Base-by-base conservation (phyloP, 768 basidiomycete genomes). In the Phaeotremella fagi region DNA sequence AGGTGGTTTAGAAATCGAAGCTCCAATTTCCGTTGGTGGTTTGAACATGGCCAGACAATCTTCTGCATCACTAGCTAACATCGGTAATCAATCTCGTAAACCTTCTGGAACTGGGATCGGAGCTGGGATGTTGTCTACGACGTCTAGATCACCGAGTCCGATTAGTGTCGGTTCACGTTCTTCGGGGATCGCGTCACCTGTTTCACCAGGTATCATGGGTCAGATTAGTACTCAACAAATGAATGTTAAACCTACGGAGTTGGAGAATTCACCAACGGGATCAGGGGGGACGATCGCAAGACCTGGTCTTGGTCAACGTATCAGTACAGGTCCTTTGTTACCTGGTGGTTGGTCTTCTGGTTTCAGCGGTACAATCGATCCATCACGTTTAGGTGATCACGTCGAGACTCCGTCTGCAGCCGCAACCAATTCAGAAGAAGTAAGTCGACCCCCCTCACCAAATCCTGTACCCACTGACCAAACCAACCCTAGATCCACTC, bases 1-100 rank as follows among this genome's bases (percentile, higher is more conserved):
- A 5, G 57, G 59, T 15, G 61, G 59, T 31, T 44, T 69, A 20
- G 68, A 71, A 36, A 71, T 71, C 33, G 69, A 71, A 48, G 63
- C 66, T n/a, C 69, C 69, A 20, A 64, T 59, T 15, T 3, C 50
- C 18, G 24, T 45, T 5, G 43, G 41, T 14, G 54, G 54, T 2
- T 23, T 61, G 4, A 57, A 50, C 24, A 66, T 66, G 64, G 64
- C 61, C 6, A 48, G 64, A 43, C 64, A 66, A 43, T 52, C 48
- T 11, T 61, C 59, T 5, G 56, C 64, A 15, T 47, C 47, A 25
- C 23, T 64, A 16, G 50, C 54, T 9, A 37, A 45, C 16, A 49
- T 57, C 50, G 22, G 51, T 12, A n/a, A 7, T 6, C 7, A 20
- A 12, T 20, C 12, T 6, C 12, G 22, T 6, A 12, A 9, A 6